These are phyloP conservation scores for Paramecium caudatum DNA, from an alignment of 73 alveolate genomes.

Conservation along the genomic window DNA sequence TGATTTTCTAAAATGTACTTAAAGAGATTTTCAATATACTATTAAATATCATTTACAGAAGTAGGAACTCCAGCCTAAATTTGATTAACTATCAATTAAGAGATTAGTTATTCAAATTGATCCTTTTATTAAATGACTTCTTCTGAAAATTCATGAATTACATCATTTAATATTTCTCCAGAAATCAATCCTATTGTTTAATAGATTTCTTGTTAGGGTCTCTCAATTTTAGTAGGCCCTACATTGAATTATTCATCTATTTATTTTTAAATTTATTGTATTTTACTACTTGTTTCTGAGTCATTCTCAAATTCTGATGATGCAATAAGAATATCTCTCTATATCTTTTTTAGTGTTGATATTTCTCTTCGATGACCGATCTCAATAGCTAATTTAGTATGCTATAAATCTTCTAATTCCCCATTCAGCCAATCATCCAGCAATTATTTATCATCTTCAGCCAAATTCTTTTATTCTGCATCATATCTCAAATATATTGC, in stretches of 20 bases:
- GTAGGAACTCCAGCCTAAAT: slow-evolving; percentile 40
- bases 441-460: not conserved
- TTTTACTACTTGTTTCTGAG: not conserved
- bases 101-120: not conserved
- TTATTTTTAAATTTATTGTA: not conserved
- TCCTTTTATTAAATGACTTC: slow-evolving; percentile 1
- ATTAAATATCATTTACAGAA: not conserved
- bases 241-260: slow-evolving; percentile 60
- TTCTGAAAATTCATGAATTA: not conserved
- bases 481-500: slow-evolving; percentile 24
- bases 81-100: slow-evolving; percentile 3
- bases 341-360: slow-evolving; percentile 14
- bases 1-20: not conserved
- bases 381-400: slow-evolving; percentile 56
- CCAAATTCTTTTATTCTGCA: slow-evolving; percentile 37
- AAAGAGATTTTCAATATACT: slow-evolving; percentile 21
- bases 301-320: not conserved
- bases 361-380: slow-evolving; percentile 20
- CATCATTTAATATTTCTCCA: slow-evolving; percentile 6
- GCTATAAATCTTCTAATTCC: slow-evolving; percentile 51
- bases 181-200: slow-evolving; percentile 11
- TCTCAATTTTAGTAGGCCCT: not conserved
- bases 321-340: slow-evolving; percentile 56
- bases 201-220: slow-evolving; percentile 2
- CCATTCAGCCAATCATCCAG: slow-evolving; percentile 31